Evolutionary conservation across 306 rosid genomes (phyloP).

Genomic region (Neltuma alba): DNA sequence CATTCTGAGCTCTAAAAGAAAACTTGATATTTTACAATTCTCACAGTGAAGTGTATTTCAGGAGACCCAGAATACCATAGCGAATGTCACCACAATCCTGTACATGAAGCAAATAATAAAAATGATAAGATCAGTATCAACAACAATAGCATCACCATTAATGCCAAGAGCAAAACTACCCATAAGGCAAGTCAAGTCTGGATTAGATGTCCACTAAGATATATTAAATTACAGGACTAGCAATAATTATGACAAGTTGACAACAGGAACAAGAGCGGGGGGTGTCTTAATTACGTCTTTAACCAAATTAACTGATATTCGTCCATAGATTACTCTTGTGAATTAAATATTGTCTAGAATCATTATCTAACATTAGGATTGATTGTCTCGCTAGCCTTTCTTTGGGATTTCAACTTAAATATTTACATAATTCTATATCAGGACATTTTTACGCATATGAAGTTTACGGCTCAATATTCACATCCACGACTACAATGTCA

Average conservation of each 20-base stretch:
- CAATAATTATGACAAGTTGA: background rate
- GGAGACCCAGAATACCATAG: conserved; percentile 36
- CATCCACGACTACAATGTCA: background rate
- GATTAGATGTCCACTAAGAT: conserved; percentile 12
- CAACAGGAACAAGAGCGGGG: background rate
- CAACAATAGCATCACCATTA: conserved; percentile 5
- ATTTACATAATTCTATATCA: background rate
- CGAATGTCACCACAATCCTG: conserved; percentile 50
- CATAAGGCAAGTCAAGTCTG: background rate
- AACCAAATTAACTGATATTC: conserved; percentile 12
- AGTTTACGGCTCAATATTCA: background rate
- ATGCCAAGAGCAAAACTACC: conserved; percentile 24
- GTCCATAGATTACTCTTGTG: background rate
- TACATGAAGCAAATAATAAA: background rate
- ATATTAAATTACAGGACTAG: background rate
- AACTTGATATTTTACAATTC: conserved; percentile 22
- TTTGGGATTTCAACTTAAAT: background rate
- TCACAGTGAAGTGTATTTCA: conserved; percentile 36
- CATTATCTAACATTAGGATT: background rate
- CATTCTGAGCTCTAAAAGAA: conserved; percentile 41
- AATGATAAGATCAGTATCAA: conserved; percentile 1
- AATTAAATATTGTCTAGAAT: background rate
- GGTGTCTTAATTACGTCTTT: background rate
- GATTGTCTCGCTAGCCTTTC: background rate
- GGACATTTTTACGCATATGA: background rate